Conservation (phyloP, 192 early-diverging fungal genomes). For the Backusella tarrabulga region DNA sequence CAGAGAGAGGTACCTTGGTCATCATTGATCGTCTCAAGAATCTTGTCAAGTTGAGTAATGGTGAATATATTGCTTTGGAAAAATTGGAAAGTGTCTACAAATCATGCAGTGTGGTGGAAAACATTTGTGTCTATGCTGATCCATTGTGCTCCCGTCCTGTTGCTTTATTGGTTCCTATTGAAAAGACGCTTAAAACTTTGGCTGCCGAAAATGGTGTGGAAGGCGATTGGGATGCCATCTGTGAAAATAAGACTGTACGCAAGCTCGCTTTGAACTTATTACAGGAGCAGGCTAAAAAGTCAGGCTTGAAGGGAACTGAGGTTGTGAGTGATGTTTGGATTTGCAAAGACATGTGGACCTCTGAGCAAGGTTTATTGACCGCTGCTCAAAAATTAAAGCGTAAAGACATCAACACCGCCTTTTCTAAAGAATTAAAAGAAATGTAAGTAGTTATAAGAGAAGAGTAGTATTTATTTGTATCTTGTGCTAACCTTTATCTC, state of each 20-base stretch:
- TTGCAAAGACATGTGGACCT: constrained; percentile 83
- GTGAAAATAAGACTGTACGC: constrained; percentile 51
- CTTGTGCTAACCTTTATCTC: not conserved
- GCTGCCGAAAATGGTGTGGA: constrained; percentile 45
- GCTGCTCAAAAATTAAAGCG: constrained; percentile 94
- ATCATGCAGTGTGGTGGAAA: constrained; percentile 65
- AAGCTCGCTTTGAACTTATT: constrained; percentile 46
- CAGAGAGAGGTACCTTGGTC: constrained; percentile 63
- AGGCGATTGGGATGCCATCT: constrained; percentile 51
- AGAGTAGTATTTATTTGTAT: not conserved
- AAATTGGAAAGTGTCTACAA: constrained; percentile 74
- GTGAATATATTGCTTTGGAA: constrained; percentile 68
- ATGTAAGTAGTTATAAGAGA: constrained; percentile 37
- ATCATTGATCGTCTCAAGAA: constrained; percentile 87
- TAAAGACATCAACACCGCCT: constrained; percentile 63
- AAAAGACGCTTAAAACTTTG: constrained; percentile 49
- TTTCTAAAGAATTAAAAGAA: constrained; percentile 54
- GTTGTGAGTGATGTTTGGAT: constrained; percentile 67
- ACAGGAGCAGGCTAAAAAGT: constrained; percentile 53
- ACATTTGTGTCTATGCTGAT: constrained; percentile 79
- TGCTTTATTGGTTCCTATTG: constrained; percentile 70
- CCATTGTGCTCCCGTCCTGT: constrained; percentile 68
- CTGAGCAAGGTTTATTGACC: constrained; percentile 78
- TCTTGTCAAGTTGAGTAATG: constrained; percentile 72
- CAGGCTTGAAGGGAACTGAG: constrained; percentile 76